These are phyloP conservation scores for Testicularia cyperi DNA, from an alignment of 1,284 basidiomycete species.

Conservation along the genomic window DNA sequence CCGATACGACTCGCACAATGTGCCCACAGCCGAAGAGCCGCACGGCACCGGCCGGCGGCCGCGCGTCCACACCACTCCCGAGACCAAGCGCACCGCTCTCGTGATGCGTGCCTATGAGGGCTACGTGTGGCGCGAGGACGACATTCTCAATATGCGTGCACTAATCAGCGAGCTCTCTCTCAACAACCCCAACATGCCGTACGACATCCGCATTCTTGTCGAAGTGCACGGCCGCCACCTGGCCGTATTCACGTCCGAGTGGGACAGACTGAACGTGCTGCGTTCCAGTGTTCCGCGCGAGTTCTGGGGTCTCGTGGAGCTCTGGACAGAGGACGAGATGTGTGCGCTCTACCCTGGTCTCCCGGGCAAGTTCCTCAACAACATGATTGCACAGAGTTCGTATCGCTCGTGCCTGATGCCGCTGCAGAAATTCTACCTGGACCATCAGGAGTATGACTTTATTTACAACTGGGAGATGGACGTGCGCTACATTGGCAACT, in stretches of 20 bases:
- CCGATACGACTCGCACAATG: slow-evolving; percentile 37
- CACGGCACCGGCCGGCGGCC: slow-evolving; percentile 20
- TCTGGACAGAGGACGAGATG: slow-evolving; percentile 59
- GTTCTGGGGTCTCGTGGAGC: slow-evolving; percentile 60
- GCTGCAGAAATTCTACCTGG: slow-evolving; percentile 59
- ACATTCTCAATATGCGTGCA: slow-evolving; percentile 59
- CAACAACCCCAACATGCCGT: slow-evolving; percentile 59
- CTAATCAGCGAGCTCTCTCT: slow-evolving; percentile 59
- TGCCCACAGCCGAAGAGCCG: slow-evolving; percentile 29
- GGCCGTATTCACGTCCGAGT: slow-evolving; percentile 58
- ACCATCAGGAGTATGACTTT: slow-evolving; percentile 60
- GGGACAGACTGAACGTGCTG: slow-evolving; percentile 58
- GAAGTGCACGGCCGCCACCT: slow-evolving; percentile 57
- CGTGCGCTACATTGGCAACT: slow-evolving; percentile 59
- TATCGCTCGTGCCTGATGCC: slow-evolving; percentile 60
- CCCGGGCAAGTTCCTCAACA: slow-evolving; percentile 58
- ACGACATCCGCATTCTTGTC: slow-evolving; percentile 59
- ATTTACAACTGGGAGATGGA: slow-evolving; percentile 61
- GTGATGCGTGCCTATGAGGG: slow-evolving; percentile 59
- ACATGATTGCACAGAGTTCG: slow-evolving; percentile 59
- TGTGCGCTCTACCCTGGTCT: slow-evolving; percentile 59
- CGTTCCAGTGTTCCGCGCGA: slow-evolving; percentile 56
- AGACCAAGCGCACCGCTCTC: slow-evolving; percentile 56
- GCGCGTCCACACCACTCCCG: slow-evolving; percentile 47
- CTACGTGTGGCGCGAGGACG: slow-evolving; percentile 59